These are phyloP conservation scores for Vitis hybrid DNA, from an alignment of 177 flowering plant species.

Conservation along the genomic window DNA sequence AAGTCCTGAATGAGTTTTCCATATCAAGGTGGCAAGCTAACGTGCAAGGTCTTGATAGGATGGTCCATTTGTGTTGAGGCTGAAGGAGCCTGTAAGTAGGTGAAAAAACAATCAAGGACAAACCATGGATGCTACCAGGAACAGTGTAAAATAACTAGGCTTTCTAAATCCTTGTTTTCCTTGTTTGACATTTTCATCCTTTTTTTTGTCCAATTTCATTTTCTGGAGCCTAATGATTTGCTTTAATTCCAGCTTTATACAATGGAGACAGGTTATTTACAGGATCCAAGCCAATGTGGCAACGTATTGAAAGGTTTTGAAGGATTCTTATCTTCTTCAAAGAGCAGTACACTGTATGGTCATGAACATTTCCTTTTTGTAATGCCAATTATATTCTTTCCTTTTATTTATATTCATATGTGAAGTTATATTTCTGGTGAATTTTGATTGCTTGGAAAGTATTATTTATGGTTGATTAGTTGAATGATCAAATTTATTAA, in stretches of 20 bases:
- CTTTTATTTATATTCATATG: not conserved
- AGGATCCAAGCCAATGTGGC: slow-evolving; percentile 94
- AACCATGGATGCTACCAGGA: too few species aligned
- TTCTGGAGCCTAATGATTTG: not conserved
- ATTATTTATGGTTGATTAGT: not conserved
- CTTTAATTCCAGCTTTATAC: slow-evolving; percentile 68
- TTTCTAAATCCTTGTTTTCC: not conserved
- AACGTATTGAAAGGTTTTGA: slow-evolving; percentile 97
- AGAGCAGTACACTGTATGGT: slow-evolving; percentile 82
- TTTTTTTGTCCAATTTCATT: not conserved
- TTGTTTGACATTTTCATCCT: not conserved
- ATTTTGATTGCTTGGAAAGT: not conserved
- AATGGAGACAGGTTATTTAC: slow-evolving; percentile 91
- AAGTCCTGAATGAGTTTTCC: too few species aligned
- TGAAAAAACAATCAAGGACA: too few species aligned
- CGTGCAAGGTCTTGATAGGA: too few species aligned
- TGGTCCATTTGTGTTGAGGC: too few species aligned
- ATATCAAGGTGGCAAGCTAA: too few species aligned
- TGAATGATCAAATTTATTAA: not conserved
- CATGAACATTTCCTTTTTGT: not conserved
- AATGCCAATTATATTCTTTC: not conserved
- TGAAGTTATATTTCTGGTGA: not conserved
- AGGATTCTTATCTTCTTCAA: slow-evolving; percentile 86
- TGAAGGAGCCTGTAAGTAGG: too few species aligned
- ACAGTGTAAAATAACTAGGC: too few species aligned